Conservation (phyloP, 179 eudicot genomes). For the Dionaea muscipula region DNA sequence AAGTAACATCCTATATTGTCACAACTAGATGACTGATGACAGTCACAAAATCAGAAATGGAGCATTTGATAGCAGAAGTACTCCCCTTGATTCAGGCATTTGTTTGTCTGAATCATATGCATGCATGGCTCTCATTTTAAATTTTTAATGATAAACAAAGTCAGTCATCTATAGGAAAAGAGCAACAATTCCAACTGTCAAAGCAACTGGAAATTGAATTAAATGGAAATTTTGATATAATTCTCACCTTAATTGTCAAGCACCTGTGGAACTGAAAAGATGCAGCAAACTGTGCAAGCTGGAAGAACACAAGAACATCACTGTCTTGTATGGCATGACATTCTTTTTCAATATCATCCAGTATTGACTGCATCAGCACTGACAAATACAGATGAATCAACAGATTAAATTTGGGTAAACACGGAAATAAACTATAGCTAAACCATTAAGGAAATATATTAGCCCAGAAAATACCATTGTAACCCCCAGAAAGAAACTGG, state of each 20-base stretch:
- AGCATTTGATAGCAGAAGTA: too few species aligned
- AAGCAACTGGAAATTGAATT: too few species aligned
- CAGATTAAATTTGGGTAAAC: neutral
- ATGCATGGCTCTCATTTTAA: too few species aligned
- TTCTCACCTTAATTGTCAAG: conserved; percentile 43
- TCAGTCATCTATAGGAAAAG: too few species aligned
- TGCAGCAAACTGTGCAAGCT: conserved; percentile 73
- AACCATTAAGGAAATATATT: neutral
- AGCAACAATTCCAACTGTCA: too few species aligned
- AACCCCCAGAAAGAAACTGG: conserved; percentile 79
- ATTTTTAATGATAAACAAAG: too few species aligned
- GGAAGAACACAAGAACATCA: conserved; percentile 71
- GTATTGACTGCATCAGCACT: conserved; percentile 82
- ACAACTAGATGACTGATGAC: too few species aligned
- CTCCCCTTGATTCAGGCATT: too few species aligned
- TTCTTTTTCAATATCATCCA: conserved; percentile 74
- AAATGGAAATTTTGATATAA: neutral
- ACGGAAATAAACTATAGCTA: neutral
- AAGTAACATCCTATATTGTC: too few species aligned
- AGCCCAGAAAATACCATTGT: conserved; percentile 56
- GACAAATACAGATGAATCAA: conserved; percentile 13
- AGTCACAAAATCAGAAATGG: too few species aligned
- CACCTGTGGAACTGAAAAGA: conserved; percentile 65
- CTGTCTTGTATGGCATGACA: conserved; percentile 57
- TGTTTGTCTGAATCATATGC: too few species aligned